Base-by-base conservation (phyloP, 495 filamentous ascomycete genomes). In the Daldinia concentrica region DNA sequence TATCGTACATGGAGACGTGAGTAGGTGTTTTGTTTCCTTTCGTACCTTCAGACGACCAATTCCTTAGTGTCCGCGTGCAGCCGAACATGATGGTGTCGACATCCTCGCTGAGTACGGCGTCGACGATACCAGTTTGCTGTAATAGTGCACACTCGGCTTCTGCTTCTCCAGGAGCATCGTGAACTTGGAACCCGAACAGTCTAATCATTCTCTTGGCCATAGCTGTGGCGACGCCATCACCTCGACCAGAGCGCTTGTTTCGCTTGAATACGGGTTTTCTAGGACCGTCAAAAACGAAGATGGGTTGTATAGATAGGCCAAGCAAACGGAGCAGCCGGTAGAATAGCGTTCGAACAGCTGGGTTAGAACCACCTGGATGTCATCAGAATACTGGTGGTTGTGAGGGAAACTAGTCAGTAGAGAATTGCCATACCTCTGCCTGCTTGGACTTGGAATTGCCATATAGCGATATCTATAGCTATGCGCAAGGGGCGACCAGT, bases 41-140 rank as follows among this genome's bases (percentile, higher is more conserved):
- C 1, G 83, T 81, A 19, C 82, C 85, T 78, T 97, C 93, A 22
- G 90, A 86, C 0, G 91, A 91, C 89, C 94, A 99, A 73, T 93
- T 94, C 65, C 93, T 87, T 32, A 98, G 80, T 0, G 89, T 95
- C 52, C 86, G 77, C 0, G 85, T 87, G 52, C 92, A 94, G 2
- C 96, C 96, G 77, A 98, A 99, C 96, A 99, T 98, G 73, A 99
- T 85, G 2, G 96, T 94, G 78, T 99, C 96, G 39, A 98, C 93
- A 83, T 99, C 96, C 78, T 99, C 94, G 76, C 93, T 98, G 74
- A 99, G 86, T 12, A 98, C 96, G 0, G 92, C 95, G 79, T 99
- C 96, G 3, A 98, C 96, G 48, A 97, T 83, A 0, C 94, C 93
- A 30, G 89, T 86, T 62, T 86, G 85, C 77, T 99, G 94, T 19